Evolutionary conservation across 176 grass and related monocot genomes (phyloP), one percentile per base, ranked within the genome.

Genomic region (Chloris gayana): DNA sequence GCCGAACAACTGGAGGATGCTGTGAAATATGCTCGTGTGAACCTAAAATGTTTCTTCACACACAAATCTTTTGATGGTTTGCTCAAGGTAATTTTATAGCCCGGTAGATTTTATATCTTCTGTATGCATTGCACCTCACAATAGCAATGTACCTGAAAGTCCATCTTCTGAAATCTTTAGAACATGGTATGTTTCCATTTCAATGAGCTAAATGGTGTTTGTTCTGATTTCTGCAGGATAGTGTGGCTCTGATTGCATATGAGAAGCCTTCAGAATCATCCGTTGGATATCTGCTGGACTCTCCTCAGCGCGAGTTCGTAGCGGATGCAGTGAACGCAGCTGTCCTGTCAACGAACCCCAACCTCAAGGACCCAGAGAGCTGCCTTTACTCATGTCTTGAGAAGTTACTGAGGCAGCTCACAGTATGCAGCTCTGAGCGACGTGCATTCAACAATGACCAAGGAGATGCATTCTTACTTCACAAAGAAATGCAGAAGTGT

Each of bases 371-470:
- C 73, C 82, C 80, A 9, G 85, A 99, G 69, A 82, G 80, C 39
- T 96, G 90, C 70, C 88, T 99, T 82, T 80, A 78, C 81, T 93
- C 92, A 0, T 91, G 82, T 74, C 92, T 99, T 0, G 97, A 99
- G 88, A 99, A 85, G 70, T 85, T 99, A 72, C 64, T 99, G 70
- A 91, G 82, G 86, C 97, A 96, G 83, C 93, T 99, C 54, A 99
- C 93, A 4, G 81, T 88, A 37, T 96, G 90, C 89, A 96, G 88
- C 78, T 83, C 89, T 2, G 93, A 99, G 82, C 90, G 77, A 64
- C 91, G 93, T 50, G 14, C 59, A 19, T 83, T 88, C 54, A 89
- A 83, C 38, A 86, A 84, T 0, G 73, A 93, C 61, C 91, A 99
- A 80, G 97, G 97, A 66, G 93, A 93, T 58, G 77, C 85, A 17